A percentile compares a stretch with the other conserved stretches of the same genome.
Conservation (phyloP, 495 filamentous ascomycete species). For the Achaetomiella virescens region DNA sequence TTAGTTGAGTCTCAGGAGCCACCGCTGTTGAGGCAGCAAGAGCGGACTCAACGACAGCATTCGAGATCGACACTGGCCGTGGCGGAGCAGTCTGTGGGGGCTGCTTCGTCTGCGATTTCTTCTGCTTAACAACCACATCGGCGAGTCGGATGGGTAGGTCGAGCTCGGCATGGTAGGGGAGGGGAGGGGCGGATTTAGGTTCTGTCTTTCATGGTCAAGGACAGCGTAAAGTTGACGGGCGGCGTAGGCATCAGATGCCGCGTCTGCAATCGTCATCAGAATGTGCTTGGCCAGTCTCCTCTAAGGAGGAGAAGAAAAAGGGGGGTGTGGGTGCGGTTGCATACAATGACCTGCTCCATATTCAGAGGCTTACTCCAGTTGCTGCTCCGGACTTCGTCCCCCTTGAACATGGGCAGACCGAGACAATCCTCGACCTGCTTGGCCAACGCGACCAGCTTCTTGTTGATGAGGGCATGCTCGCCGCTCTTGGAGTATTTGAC, state of each 20-base stretch:
- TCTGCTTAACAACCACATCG: constrained; percentile 25
- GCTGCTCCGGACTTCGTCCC: constrained; percentile 55
- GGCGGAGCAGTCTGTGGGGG: no score
- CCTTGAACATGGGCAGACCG: constrained; percentile 72
- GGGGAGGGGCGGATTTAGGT: constrained; percentile 62
- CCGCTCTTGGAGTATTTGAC: constrained; percentile 52
- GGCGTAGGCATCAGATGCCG: constrained; percentile 78
- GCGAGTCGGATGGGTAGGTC: constrained; percentile 53
- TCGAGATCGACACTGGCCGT: no score
- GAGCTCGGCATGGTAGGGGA: constrained; percentile 60
- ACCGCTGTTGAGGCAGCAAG: no score
- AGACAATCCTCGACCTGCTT: constrained; percentile 65
- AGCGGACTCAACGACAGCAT: no score
- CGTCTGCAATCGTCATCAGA: constrained; percentile 46
- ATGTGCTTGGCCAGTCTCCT: constrained; percentile 2
- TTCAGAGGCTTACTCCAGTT: constrained; percentile 62
- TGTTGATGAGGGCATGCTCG: constrained; percentile 54
- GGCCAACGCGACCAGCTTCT: constrained; percentile 56
- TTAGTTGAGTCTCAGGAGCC: no score
- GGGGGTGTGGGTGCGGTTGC: no score
- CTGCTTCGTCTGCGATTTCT: constrained; percentile 3
- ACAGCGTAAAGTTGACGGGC: constrained; percentile 64
- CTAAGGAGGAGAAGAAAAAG: constrained; percentile 6
- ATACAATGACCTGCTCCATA: constrained; percentile 67
- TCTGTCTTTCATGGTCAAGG: constrained; percentile 59